Base-by-base conservation (phyloP, 164 flowering plant genomes). In the Warburgia ugandensis region DNA sequence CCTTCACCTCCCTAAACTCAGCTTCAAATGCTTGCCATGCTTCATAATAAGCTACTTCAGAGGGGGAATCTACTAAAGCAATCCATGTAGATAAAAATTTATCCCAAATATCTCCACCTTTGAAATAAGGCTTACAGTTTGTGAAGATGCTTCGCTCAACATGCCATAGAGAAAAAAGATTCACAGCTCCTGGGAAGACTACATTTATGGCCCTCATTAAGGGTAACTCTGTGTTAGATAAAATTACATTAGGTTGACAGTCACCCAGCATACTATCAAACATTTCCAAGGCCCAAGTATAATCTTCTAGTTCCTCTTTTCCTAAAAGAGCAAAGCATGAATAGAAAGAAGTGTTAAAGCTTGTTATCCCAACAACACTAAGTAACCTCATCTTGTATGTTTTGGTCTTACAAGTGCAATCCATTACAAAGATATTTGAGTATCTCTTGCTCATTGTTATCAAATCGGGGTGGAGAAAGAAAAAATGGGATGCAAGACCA, bases 401-500 rank as follows among this genome's bases (percentile, higher is more conserved):
- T 32, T 45, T 45, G 12, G 59, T 55, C 50, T 45, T 55, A 23
- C 33, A 45, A 5, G 29, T 55, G 41, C 59, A 45, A 45, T 55
- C 50, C 42, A 55, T 45, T 5, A 35, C 28, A 25, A 56, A 56
- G n/a, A 56, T 35, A 47, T 30, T 46, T 5, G 60, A 23, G 22
- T 7, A 48, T 8, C 45, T 46, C 26, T 29, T 56, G 17, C 43
- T 37, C 57, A 50, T 19, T n/a, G 22, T 13, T 20, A 59, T 44
- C 10, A 44, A 59, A 40, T 20, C 31, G 16, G 63, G 63, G 25
- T 59, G 63, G 9, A 45, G 42, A 52, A 51, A 42, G 26, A 59
- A 51, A 2, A 59, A 30, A 44, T 51, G 63, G 2, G 63, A 51
- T 35, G 51, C 29, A 23, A 12, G 23, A 20, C 50, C 57, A 29